Conservation (phyloP, 345 rosid genomes). For the Carallia brachiata region DNA sequence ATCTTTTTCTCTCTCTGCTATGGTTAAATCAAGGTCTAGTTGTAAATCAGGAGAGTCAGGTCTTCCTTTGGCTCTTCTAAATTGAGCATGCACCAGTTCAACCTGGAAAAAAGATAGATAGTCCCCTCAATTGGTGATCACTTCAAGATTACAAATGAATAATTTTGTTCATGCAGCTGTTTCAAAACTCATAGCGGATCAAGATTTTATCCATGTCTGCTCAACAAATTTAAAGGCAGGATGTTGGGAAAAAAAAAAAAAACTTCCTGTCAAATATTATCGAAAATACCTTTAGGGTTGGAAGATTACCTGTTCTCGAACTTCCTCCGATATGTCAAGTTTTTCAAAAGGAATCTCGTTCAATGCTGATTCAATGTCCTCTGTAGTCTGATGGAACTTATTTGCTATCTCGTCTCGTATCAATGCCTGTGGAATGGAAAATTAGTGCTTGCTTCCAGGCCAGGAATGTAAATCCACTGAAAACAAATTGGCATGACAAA, state of each 20-base stretch:
- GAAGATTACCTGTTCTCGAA: constrained; percentile 73
- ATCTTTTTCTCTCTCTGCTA: constrained; percentile 52
- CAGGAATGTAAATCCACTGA: neutral
- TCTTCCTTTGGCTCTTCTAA: constrained; percentile 73
- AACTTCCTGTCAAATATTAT: neutral
- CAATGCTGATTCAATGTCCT: constrained; percentile 70
- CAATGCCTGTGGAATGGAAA: constrained; percentile 45
- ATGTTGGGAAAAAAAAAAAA: neutral
- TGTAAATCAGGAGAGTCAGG: constrained; percentile 59
- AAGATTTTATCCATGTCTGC: neutral
- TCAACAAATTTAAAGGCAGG: neutral
- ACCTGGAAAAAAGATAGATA: constrained; percentile 37
- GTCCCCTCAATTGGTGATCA: neutral
- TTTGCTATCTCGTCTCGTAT: constrained; percentile 41
- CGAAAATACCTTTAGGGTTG: neutral
- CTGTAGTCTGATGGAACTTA: constrained; percentile 53
- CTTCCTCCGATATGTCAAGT: constrained; percentile 75
- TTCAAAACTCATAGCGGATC: neutral
- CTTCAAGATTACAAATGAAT: neutral
- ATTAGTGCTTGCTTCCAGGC: neutral
- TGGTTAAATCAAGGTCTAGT: constrained; percentile 63
- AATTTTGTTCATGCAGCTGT: neutral
- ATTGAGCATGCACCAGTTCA: constrained; percentile 84
- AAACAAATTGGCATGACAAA: neutral
- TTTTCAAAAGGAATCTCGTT: constrained; percentile 53